Base-by-base conservation (phyloP, 805 yeast species). In the Sugiyamaella marilandica region DNA sequence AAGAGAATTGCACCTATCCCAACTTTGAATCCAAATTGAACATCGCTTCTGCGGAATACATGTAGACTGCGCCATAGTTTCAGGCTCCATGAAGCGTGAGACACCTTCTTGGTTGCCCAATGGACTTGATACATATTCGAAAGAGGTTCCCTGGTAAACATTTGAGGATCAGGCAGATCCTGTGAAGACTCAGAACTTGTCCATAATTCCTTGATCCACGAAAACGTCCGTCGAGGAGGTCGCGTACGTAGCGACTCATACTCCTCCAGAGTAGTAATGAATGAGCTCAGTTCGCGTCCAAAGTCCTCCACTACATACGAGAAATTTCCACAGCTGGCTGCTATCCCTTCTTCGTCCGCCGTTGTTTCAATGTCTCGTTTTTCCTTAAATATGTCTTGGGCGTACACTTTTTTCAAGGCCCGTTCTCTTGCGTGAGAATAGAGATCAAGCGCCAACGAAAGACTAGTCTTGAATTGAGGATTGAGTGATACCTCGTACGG, bases 291-390 rank as follows among this genome's bases (percentile, higher is more conserved):
- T 56, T 85, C 90, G 34, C 72, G 71, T 0, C 88, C 81, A 58
- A 81, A 82, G 51, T 84, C 80, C 2, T 80, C 77, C 36, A 88
- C 64, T 21, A 85, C 73, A 34, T 82, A 78, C 1, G 91, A 76
- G 62, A 87, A 87, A 64, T 87, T 85, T 1, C 91, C 92, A 70
- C 94, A 86, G 45, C 87, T 79, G 0, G 95, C 95, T 1, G 91
- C 86, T 2, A 87, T 85, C 58, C 85, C 90, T 67, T 87, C 95
- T 59, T 84, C 85, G 55, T 82, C 84, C 55, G 74, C 78, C 39
- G 74, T 66, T 8, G 49, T 41, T 24, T 67, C 65, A 63, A 62
- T 69, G 47, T 70, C 72, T 14, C 50, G 52, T 39, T 61, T 74
- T 62, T 54, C 62, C 53, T 70, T 69, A 64, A 83, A 83, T 7